These are phyloP conservation scores for Aureobasidium sp. DNA, from an alignment of 2,329 filamentous ascomycete species.

Conservation along the genomic window DNA sequence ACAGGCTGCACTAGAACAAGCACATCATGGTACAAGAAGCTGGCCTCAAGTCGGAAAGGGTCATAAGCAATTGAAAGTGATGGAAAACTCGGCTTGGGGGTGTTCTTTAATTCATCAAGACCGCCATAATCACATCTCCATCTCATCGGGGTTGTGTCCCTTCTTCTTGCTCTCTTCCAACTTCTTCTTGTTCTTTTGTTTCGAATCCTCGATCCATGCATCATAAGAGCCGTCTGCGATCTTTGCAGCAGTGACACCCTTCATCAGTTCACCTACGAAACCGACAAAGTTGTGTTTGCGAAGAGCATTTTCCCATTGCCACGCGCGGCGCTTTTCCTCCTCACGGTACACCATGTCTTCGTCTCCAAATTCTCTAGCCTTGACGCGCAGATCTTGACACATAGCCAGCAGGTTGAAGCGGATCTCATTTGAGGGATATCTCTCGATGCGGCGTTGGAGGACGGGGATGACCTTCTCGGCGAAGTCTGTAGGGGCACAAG, in stretches of 20 bases:
- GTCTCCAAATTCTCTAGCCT: conserved; percentile 76
- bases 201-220: conserved; percentile 62
- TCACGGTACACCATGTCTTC: conserved; percentile 67
- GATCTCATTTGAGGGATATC: conserved; percentile 82
- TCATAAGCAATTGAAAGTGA: background rate
- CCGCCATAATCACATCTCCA: conserved; percentile 24
- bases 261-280: conserved; percentile 83
- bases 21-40: background rate
- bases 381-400: conserved; percentile 69
- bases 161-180: conserved; percentile 37
- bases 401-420: conserved; percentile 93
- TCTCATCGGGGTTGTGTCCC: conserved; percentile 30
- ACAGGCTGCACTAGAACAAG: background rate
- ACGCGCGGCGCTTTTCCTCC: conserved; percentile 72
- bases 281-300: conserved; percentile 92
- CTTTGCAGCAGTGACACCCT: conserved; percentile 72
- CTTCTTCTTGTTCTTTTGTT: conserved; percentile 46
- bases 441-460: conserved; percentile 68
- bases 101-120: background rate
- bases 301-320: conserved; percentile 92
- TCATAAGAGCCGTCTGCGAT: conserved; percentile 59
- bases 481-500: conserved; percentile 65
- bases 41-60: background rate
- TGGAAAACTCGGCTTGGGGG: background rate
- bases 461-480: conserved; percentile 77